These are phyloP conservation scores for Dichotomocladium elegans DNA, from an alignment of 371 early-diverging fungal genomes.

Conservation along the genomic window DNA sequence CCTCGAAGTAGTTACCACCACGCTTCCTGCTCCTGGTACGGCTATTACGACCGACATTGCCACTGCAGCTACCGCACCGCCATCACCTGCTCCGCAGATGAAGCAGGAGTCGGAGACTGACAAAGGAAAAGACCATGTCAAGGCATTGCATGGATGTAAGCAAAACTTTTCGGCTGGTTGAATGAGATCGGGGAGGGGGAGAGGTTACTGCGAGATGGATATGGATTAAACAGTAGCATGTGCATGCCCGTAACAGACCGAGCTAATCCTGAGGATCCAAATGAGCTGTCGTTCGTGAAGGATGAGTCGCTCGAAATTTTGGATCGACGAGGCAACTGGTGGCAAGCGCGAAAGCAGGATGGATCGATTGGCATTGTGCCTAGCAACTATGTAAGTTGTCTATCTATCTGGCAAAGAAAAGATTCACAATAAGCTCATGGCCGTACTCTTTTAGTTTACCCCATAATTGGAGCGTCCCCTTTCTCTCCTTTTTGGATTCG, in stretches of 20 bases:
- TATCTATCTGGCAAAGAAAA: background rate
- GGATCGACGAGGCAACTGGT: constrained; percentile 94
- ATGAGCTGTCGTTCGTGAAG: constrained; percentile 86
- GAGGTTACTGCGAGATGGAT: too few relatives aligned
- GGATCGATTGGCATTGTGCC: constrained; percentile 90
- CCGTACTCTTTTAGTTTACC: too few relatives aligned
- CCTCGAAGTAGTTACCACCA: too few relatives aligned
- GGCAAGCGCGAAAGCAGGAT: constrained; percentile 84
- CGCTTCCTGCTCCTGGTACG: too few relatives aligned
- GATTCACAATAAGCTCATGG: too few relatives aligned
- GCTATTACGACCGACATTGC: background rate
- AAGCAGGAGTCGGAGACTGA: constrained; percentile 1
- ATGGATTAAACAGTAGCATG: too few relatives aligned
- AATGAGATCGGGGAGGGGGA: too few relatives aligned
- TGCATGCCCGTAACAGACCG: constrained; percentile 40
- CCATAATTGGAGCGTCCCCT: too few relatives aligned
- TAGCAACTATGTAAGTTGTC: constrained; percentile 70
- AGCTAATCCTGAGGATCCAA: constrained; percentile 85
- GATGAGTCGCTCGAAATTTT: constrained; percentile 83
- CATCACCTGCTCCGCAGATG: background rate
- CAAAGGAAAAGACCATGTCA: constrained; percentile 7
- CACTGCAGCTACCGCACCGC: background rate
- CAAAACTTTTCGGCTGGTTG: too few relatives aligned
- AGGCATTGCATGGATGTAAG: constrained; percentile 39
- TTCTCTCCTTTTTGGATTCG: too few relatives aligned